A percentile compares a stretch with the other conserved stretches of the same genome.
These are phyloP conservation scores for Brassica napus DNA, from an alignment of 345 rosid species.

Conservation along the genomic window DNA sequence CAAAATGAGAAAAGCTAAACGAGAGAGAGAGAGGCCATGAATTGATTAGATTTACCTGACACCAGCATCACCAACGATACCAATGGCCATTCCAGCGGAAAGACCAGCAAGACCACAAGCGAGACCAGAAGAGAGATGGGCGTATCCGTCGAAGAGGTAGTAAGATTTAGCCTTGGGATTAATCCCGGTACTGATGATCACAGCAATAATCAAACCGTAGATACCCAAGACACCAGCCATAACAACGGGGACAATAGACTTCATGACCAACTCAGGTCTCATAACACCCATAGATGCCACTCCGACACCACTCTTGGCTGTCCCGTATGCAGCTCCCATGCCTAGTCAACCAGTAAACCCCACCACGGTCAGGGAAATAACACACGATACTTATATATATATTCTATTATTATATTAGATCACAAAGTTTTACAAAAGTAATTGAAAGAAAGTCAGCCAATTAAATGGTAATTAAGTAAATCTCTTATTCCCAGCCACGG, in stretches of 20 bases:
- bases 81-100: slow-evolving; percentile 97
- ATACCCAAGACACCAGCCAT: slow-evolving; percentile 99
- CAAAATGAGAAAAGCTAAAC: too few species aligned
- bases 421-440: background rate
- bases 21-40: too few species aligned
- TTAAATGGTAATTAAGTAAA: background rate
- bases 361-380: slow-evolving; percentile 1
- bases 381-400: background rate
- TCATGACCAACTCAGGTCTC: slow-evolving; percentile 97
- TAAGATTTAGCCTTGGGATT: slow-evolving; percentile 92
- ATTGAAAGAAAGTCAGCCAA: background rate
- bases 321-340: slow-evolving; percentile 98
- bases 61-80: slow-evolving; percentile 96
- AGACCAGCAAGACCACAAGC: slow-evolving; percentile 98
- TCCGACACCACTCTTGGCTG: slow-evolving; percentile 95
- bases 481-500: background rate
- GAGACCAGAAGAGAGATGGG: slow-evolving; percentile 92
- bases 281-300: slow-evolving; percentile 96
- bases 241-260: slow-evolving; percentile 94
- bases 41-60: slow-evolving; percentile 49
- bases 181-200: slow-evolving; percentile 88
- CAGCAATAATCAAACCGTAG: slow-evolving; percentile 90
- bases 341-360: slow-evolving; percentile 42
- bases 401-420: background rate
- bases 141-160: slow-evolving; percentile 90